Evolutionary conservation across 164 flowering plant genomes (phyloP).

Genomic region (Liquidambar formosana): DNA sequence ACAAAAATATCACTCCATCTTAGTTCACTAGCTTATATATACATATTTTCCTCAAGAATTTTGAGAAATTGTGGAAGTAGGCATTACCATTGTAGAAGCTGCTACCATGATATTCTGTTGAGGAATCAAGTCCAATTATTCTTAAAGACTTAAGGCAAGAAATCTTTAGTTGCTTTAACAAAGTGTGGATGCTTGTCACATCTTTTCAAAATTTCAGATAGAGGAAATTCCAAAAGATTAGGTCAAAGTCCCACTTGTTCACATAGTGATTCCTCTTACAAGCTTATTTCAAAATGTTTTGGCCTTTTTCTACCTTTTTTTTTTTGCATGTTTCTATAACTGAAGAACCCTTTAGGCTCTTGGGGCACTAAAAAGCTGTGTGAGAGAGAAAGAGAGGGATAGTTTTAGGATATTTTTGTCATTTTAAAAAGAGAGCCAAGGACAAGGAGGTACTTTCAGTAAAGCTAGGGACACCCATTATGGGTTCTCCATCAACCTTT

Average conservation of each 20-base stretch:
- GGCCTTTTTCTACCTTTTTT: conserved; percentile 16
- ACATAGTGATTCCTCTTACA: conserved; percentile 32
- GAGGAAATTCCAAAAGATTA: conserved; percentile 32
- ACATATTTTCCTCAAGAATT: neutral
- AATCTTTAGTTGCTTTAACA: conserved; percentile 30
- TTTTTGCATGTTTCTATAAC: conserved; percentile 23
- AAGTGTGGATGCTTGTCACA: conserved; percentile 33
- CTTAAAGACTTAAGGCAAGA: conserved; percentile 18
- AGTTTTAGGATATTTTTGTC: conserved; percentile 12
- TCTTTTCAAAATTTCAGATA: conserved; percentile 27
- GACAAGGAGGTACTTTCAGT: conserved; percentile 22
- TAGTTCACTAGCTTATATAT: too few relatives aligned
- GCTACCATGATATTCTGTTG: conserved; percentile 6
- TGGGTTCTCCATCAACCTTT: conserved; percentile 21
- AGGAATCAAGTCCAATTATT: conserved; percentile 31
- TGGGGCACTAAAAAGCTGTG: conserved; percentile 27
- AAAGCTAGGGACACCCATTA: conserved; percentile 15
- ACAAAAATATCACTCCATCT: too few relatives aligned
- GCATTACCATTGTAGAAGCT: neutral
- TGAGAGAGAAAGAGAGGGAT: neutral
- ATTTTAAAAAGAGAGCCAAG: conserved; percentile 1
- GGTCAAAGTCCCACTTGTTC: conserved; percentile 31
- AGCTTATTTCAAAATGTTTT: conserved; percentile 22
- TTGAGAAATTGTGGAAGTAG: neutral
- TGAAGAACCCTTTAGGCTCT: conserved; percentile 16